These are phyloP conservation scores for Trametes meyenii DNA, from an alignment of 768 basidiomycete genomes.

Conservation along the genomic window DNA sequence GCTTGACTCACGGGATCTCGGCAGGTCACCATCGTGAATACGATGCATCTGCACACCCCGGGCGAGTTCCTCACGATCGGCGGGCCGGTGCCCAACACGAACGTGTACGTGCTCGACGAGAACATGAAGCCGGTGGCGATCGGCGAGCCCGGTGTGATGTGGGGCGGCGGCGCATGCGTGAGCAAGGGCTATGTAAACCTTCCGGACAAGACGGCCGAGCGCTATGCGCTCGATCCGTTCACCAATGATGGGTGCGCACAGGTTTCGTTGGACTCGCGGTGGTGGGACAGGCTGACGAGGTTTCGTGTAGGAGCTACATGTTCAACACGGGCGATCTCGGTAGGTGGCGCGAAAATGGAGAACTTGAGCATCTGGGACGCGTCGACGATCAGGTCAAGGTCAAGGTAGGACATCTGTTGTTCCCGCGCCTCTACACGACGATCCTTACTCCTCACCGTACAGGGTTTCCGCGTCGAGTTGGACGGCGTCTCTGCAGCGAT, in stretches of 20 bases:
- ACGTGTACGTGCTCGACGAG: conserved; percentile 42
- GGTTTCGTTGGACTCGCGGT: conserved; percentile 1
- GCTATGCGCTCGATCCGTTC: conserved; percentile 56
- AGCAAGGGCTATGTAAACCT: conserved; percentile 58
- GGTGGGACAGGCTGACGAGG: conserved; percentile 23
- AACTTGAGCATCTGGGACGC: conserved; percentile 59
- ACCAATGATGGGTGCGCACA: conserved; percentile 46
- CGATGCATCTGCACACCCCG: conserved; percentile 49
- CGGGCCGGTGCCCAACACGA: conserved; percentile 57
- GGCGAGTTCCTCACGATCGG: conserved; percentile 51
- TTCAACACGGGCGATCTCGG: conserved; percentile 68
- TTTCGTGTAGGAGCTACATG: conserved; percentile 41
- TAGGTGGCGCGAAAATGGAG: conserved; percentile 54
- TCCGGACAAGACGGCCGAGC: conserved; percentile 55
- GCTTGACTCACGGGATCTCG: neutral
- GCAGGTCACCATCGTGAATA: conserved; percentile 61
- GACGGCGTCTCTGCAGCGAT: conserved; percentile 64
- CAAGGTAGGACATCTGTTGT: conserved; percentile 41
- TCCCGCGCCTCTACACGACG: neutral
- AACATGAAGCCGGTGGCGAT: conserved; percentile 36
- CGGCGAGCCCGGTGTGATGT: conserved; percentile 50
- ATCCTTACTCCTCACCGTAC: neutral
- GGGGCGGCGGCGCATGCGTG: conserved; percentile 65
- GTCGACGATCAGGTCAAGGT: conserved; percentile 69
- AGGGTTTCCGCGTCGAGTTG: conserved; percentile 67